Percentiles rank a stretch among this genome's conserved stretches.
Evolutionary conservation across 1,139 yeast species (phyloP).

Genomic region (Saccharomycopsis hybrid): DNA sequence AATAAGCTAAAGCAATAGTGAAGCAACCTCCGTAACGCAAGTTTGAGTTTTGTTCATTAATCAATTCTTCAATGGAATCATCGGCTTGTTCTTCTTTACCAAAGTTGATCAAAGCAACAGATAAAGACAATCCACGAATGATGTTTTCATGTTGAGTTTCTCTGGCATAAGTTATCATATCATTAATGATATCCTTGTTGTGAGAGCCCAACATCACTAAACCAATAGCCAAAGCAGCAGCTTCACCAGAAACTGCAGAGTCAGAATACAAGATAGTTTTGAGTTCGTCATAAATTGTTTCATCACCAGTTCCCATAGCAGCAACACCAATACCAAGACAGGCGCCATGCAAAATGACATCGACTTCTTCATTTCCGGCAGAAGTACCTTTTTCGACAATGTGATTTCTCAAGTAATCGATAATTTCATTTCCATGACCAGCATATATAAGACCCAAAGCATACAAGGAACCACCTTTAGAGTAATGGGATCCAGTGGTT

Average conservation of each 20-base stretch:
- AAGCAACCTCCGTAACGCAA: conserved; percentile 96
- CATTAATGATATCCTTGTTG: conserved; percentile 51
- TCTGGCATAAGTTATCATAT: conserved; percentile 87
- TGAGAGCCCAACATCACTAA: conserved; percentile 95
- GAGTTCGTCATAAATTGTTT: conserved; percentile 71
- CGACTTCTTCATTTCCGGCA: conserved; percentile 69
- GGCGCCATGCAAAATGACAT: conserved; percentile 92
- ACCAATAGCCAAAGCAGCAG: conserved; percentile 97
- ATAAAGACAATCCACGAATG: conserved; percentile 84
- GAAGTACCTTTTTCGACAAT: conserved; percentile 62
- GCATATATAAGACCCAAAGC: conserved; percentile 94
- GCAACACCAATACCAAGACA: conserved; percentile 95
- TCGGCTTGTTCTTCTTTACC: conserved; percentile 85
- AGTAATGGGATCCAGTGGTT: conserved; percentile 65
- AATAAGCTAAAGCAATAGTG: conserved; percentile 90
- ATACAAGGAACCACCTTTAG: conserved; percentile 93
- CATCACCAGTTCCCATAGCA: conserved; percentile 86
- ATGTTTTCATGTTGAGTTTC: conserved; percentile 96
- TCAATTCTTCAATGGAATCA: conserved; percentile 55
- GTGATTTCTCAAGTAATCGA: conserved; percentile 70
- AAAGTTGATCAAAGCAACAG: conserved; percentile 79
- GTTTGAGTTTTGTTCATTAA: conserved; percentile 72
- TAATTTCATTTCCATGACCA: conserved; percentile 89
- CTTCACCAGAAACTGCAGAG: conserved; percentile 92
- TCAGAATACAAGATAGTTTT: conserved; percentile 83